phyloP scores from a whole-genome alignment of 2,329 filamentous ascomycete genomes.

The Hypoxylon sp. region DNA sequence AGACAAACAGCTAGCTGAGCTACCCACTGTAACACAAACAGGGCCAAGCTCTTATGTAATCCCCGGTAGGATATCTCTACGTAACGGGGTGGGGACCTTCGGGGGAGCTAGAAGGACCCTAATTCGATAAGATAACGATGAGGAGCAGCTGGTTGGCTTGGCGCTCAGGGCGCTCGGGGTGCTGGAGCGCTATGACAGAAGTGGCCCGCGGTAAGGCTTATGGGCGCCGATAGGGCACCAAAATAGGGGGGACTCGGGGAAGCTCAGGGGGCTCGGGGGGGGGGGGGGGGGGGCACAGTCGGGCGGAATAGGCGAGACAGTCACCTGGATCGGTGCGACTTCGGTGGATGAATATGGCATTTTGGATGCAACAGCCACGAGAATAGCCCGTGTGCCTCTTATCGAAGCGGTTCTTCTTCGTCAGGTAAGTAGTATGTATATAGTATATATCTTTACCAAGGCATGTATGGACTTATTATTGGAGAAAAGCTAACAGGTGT shows the following conservation, averaged over 20 bases:
- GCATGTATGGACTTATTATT: slow-evolving; percentile 10
- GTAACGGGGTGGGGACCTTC: neutral
- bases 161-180: no score
- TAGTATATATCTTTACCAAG: no score
- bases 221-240: no score
- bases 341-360: slow-evolving; percentile 29
- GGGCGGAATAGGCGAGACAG: slow-evolving; percentile 11
- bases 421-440: no score
- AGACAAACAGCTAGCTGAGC: neutral
- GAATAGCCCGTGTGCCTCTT: slow-evolving; percentile 1
- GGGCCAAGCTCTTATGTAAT: neutral
- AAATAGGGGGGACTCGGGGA: no score
- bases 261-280: no score
- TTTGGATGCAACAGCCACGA: slow-evolving; percentile 12
- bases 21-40: no score
- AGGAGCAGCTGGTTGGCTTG: no score
- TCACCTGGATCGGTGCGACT: slow-evolving; percentile 31
- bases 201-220: slow-evolving; percentile 9
- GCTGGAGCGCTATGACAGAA: neutral
- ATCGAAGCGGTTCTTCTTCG: slow-evolving; percentile 36
- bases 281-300: neutral
- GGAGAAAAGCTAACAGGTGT: slow-evolving; percentile 25
- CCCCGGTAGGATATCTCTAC: neutral
- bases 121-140: neutral
- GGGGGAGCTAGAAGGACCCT: no score